phyloP scores from a whole-genome alignment of 345 rosid genomes.

The Rhodamnia argentea region DNA sequence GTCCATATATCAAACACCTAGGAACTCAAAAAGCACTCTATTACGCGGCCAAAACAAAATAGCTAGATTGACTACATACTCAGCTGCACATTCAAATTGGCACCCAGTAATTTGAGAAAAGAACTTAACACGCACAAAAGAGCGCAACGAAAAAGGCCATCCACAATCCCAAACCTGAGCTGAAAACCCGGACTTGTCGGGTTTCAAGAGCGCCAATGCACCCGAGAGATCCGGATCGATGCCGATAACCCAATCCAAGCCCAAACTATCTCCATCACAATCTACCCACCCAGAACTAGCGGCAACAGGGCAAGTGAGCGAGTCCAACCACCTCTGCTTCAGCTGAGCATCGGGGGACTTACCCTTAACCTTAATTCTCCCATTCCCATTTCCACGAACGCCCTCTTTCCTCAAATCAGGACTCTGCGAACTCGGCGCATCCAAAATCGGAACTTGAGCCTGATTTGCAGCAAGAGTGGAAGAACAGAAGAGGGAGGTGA shows the following conservation, averaged over 20 bases:
- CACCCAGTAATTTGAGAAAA: background rate
- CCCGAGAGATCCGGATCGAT: conserved; percentile 84
- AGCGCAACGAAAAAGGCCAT: background rate
- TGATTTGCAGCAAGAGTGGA: background rate
- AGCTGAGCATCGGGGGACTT: conserved; percentile 3
- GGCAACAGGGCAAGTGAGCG: conserved; percentile 2
- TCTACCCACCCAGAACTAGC: background rate
- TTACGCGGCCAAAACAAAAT: background rate
- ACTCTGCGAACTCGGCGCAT: background rate
- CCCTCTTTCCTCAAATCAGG: background rate
- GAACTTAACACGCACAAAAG: background rate
- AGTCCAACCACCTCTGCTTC: conserved; percentile 11
- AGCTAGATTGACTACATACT: background rate
- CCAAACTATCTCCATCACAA: conserved; percentile 9
- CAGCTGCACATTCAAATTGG: background rate
- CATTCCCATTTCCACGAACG: background rate
- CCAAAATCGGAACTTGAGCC: background rate
- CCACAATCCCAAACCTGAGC: conserved; percentile 37
- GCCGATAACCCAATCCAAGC: conserved; percentile 54
- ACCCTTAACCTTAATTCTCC: conserved; percentile 3
- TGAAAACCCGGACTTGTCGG: conserved; percentile 30
- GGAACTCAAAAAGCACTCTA: background rate
- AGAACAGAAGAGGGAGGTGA: conserved; percentile 2
- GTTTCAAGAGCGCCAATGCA: conserved; percentile 58
- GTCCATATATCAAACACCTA: background rate